These are phyloP conservation scores for Paramecium bursaria DNA, from an alignment of 73 alveolate species.

Conservation along the genomic window DNA sequence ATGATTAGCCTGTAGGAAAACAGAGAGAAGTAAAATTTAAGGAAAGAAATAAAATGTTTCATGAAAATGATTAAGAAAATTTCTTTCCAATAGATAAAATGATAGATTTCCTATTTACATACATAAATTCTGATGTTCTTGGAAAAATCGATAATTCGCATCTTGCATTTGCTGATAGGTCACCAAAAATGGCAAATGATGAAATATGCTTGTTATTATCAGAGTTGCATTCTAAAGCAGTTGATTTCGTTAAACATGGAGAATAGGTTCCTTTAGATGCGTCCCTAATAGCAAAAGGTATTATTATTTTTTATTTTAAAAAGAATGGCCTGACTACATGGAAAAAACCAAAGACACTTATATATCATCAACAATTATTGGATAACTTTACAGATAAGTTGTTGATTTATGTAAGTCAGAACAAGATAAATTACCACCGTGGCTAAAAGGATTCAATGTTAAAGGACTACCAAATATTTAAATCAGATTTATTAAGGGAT, in stretches of 20 bases:
- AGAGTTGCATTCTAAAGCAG: conserved; percentile 87
- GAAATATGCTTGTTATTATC: conserved; percentile 80
- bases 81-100: conserved; percentile 72
- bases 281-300: background rate
- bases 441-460: conserved; percentile 4
- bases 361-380: conserved; percentile 83
- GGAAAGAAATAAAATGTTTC: conserved; percentile 17
- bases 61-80: background rate
- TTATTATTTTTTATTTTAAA: conserved; percentile 44
- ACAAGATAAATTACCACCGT: background rate
- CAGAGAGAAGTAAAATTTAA: conserved; percentile 21
- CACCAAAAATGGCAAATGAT: conserved; percentile 75
- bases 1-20: conserved; percentile 59
- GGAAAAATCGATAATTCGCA: conserved; percentile 88
- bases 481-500: background rate
- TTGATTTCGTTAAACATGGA: conserved; percentile 91
- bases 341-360: conserved; percentile 76
- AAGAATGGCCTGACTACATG: conserved; percentile 88
- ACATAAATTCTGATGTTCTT: conserved; percentile 82
- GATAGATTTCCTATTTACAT: conserved; percentile 77
- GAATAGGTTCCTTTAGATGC: conserved; percentile 68
- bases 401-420: background rate
- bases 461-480: background rate
- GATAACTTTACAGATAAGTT: conserved; percentile 73
- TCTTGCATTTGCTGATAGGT: conserved; percentile 87